These are phyloP conservation scores for Aspergillus ostianus DNA, from an alignment of 495 filamentous ascomycete species.

Conservation along the genomic window DNA sequence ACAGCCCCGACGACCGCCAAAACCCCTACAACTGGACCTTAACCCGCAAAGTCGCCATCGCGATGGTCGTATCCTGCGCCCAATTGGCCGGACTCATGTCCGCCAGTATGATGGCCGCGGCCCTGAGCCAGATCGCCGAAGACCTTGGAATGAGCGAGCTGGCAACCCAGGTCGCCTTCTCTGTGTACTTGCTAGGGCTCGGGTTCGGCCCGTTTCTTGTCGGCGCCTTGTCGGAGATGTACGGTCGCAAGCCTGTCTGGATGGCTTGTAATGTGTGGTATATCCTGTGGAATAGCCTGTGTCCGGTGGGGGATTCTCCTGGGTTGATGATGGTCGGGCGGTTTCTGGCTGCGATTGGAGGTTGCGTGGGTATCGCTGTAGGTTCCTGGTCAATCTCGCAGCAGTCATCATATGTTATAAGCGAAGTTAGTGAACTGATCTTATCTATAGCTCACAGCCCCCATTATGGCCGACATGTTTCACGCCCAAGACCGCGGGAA, in stretches of 20 bases:
- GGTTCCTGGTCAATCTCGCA: neutral
- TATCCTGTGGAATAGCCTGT: conserved; percentile 5
- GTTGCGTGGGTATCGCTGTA: conserved; percentile 1
- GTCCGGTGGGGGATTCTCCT: neutral
- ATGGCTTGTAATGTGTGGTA: conserved; percentile 3
- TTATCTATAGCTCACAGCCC: neutral
- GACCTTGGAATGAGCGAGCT: neutral
- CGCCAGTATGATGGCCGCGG: conserved; percentile 8
- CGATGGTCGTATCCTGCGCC: conserved; percentile 1
- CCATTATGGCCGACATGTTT: conserved; percentile 8
- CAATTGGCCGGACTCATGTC: conserved; percentile 5
- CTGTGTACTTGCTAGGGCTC: neutral
- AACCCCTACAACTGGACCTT: conserved; percentile 5
- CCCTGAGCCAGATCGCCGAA: conserved; percentile 3
- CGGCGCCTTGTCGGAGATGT: conserved; percentile 5
- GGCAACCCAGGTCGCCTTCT: neutral
- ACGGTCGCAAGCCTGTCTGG: conserved; percentile 2
- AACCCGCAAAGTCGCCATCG: conserved; percentile 4
- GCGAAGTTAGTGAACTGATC: neutral
- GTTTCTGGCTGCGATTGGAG: conserved; percentile 4
- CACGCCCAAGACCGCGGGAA: conserved; percentile 6
- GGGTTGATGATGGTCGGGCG: conserved; percentile 3
- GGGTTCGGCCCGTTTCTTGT: conserved; percentile 3
- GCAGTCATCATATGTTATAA: too few species aligned
- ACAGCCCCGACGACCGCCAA: conserved; percentile 3